Evolutionary conservation across 805 yeast genomes (phyloP).

Genomic region (Metschnikowia proteae): DNA sequence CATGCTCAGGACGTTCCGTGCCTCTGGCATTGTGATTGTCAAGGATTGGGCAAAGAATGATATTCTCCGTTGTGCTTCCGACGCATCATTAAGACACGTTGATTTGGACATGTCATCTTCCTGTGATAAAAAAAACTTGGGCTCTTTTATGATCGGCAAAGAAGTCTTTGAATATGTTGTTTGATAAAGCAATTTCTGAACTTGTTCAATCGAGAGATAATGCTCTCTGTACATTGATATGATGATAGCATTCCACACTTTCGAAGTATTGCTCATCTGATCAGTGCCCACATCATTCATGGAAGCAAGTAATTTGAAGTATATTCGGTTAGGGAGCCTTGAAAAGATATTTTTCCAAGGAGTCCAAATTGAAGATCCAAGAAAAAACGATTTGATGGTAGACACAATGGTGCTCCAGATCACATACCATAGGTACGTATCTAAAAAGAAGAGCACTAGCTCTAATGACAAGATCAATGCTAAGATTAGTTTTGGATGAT

Average conservation of each 20-base stretch:
- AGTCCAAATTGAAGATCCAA: slow-evolving; percentile 82
- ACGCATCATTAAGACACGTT: slow-evolving; percentile 53
- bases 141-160: slow-evolving; percentile 39
- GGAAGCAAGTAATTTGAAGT: slow-evolving; percentile 53
- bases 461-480: slow-evolving; percentile 56
- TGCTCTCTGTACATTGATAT: slow-evolving; percentile 83
- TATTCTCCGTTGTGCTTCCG: slow-evolving; percentile 79
- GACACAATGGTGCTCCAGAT: slow-evolving; percentile 75
- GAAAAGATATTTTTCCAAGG: slow-evolving; percentile 85
- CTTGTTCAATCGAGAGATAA: slow-evolving; percentile 67
- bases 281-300: slow-evolving; percentile 34
- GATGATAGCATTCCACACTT: slow-evolving; percentile 81
- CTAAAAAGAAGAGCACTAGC: slow-evolving; percentile 66
- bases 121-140: slow-evolving; percentile 74
- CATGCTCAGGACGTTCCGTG: slow-evolving; percentile 29
- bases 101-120: slow-evolving; percentile 69
- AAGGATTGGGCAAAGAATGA: slow-evolving; percentile 88
- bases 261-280: slow-evolving; percentile 42
- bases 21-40: slow-evolving; percentile 80
- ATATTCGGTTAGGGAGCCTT: slow-evolving; percentile 70
- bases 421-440: slow-evolving; percentile 83
- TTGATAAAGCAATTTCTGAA: slow-evolving; percentile 60
- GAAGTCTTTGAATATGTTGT: slow-evolving; percentile 42
- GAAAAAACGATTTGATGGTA: slow-evolving; percentile 62
- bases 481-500: slow-evolving; percentile 57